Conservation (phyloP, 768 basidiomycete species). For the Tubosaeta sp. region DNA sequence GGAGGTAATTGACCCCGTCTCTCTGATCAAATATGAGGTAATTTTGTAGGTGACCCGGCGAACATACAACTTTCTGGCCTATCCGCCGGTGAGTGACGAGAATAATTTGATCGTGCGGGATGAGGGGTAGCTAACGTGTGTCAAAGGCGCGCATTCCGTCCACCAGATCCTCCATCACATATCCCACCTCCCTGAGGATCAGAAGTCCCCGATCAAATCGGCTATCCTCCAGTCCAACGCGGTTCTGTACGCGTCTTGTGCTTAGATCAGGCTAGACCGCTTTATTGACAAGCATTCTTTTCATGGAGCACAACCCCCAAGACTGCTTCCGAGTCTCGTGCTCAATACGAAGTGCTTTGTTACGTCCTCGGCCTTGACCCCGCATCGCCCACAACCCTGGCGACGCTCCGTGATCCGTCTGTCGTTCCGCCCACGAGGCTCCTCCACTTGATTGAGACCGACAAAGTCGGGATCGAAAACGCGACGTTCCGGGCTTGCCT, state of each 20-base stretch:
- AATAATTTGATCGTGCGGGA: not conserved
- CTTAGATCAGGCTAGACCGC: not conserved
- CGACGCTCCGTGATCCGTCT: slow-evolving; percentile 45
- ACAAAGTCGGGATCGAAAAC: slow-evolving; percentile 44
- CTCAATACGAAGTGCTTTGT: slow-evolving; percentile 65
- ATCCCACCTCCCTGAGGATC: slow-evolving; percentile 54
- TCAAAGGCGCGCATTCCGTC: slow-evolving; percentile 63
- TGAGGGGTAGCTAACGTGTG: not conserved
- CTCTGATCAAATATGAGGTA: not conserved
- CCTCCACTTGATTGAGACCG: slow-evolving; percentile 54
- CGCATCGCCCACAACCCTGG: slow-evolving; percentile 42
- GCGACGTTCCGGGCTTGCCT: slow-evolving; percentile 69
- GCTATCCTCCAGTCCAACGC: slow-evolving; percentile 73
- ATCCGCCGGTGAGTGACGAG: slow-evolving; percentile 52
- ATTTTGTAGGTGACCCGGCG: slow-evolving; percentile 47
- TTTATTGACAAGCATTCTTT: not conserved
- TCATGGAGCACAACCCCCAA: slow-evolving; percentile 49
- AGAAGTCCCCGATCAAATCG: slow-evolving; percentile 59
- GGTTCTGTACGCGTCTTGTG: slow-evolving; percentile 46
- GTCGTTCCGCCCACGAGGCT: slow-evolving; percentile 48
- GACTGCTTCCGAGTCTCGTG: slow-evolving; percentile 51
- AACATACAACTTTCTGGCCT: slow-evolving; percentile 65
- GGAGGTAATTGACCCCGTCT: slow-evolving; percentile 36
- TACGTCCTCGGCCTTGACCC: slow-evolving; percentile 53
- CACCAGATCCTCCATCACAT: slow-evolving; percentile 72